These are phyloP conservation scores for Diplosphaera chodatii DNA, from an alignment of 139 green algal species.

Conservation along the genomic window DNA sequence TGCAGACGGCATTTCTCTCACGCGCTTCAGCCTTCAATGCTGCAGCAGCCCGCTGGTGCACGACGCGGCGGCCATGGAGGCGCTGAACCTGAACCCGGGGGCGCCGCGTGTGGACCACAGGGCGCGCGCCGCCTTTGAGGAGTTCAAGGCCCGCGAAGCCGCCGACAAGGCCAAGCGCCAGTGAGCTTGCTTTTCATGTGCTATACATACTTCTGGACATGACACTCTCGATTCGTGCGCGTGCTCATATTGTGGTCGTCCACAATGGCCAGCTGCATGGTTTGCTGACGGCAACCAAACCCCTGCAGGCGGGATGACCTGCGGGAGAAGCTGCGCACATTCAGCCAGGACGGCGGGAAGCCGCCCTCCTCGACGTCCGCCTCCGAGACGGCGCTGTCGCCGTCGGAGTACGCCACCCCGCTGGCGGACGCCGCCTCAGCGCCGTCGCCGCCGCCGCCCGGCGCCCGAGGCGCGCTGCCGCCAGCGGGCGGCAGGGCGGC, in stretches of 20 bases:
- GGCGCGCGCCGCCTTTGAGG: constrained; percentile 27
- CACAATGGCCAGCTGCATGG: too few species aligned
- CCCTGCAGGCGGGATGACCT: constrained; percentile 8
- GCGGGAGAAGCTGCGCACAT: too few species aligned
- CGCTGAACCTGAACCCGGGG: constrained; percentile 41
- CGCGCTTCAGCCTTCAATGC: too few species aligned
- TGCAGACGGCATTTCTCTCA: too few species aligned
- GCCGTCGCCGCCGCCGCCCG: not conserved
- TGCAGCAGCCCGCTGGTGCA: constrained; percentile 11
- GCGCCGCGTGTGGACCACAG: constrained; percentile 17
- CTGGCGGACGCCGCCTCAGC: not conserved
- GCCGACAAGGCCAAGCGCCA: not conserved
- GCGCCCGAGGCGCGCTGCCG: too few species aligned
- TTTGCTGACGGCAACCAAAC: too few species aligned
- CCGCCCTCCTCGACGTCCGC: too few species aligned
- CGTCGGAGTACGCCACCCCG: not conserved
- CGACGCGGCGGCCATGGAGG: constrained; percentile 33
- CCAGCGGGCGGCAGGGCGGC: not conserved
- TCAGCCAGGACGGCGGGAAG: too few species aligned
- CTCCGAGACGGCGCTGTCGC: constrained; percentile 1
- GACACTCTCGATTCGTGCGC: too few species aligned
- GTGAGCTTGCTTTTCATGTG: too few species aligned
- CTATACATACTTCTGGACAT: too few species aligned
- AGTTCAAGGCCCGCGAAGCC: constrained; percentile 27
- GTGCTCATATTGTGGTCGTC: too few species aligned